Evolutionary conservation across 768 basidiomycete species (phyloP).

Genomic region (Trichaptum fuscoviolaceum): DNA sequence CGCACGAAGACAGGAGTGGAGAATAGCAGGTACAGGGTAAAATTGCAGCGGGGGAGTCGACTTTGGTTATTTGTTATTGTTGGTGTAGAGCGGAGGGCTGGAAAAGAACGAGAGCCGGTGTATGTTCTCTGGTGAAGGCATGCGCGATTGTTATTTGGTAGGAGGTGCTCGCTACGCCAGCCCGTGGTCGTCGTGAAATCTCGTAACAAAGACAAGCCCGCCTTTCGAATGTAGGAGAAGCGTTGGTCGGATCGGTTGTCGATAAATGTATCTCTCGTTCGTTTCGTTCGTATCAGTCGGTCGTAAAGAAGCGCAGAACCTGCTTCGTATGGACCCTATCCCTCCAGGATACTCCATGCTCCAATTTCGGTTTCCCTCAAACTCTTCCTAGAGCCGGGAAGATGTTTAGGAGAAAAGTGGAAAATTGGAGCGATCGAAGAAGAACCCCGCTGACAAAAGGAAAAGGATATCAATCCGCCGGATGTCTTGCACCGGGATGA

Average conservation of each 20-base stretch:
- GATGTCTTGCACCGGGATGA: neutral
- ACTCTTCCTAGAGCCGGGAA: neutral
- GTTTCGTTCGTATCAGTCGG: neutral
- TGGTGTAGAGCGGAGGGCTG: too few species aligned
- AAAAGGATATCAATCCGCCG: neutral
- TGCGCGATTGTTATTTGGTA: neutral
- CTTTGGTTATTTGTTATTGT: neutral
- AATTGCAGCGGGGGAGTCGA: neutral
- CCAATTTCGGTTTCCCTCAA: neutral
- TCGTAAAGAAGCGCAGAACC: neutral
- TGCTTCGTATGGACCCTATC: neutral
- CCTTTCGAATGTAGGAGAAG: neutral
- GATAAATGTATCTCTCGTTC: too few species aligned
- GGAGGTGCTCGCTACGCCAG: neutral
- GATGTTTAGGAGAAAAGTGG: neutral
- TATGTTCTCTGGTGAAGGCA: neutral
- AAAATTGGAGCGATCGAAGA: neutral
- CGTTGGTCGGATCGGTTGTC: neutral
- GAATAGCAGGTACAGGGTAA: neutral
- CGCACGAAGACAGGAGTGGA: neutral
- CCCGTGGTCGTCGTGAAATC: neutral
- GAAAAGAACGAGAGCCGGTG: neutral
- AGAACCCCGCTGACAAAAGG: neutral
- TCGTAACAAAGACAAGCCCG: neutral
- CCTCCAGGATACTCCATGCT: neutral